Base-by-base conservation (phyloP, 108 stramenopile species). In the Conticribra guillardii region DNA sequence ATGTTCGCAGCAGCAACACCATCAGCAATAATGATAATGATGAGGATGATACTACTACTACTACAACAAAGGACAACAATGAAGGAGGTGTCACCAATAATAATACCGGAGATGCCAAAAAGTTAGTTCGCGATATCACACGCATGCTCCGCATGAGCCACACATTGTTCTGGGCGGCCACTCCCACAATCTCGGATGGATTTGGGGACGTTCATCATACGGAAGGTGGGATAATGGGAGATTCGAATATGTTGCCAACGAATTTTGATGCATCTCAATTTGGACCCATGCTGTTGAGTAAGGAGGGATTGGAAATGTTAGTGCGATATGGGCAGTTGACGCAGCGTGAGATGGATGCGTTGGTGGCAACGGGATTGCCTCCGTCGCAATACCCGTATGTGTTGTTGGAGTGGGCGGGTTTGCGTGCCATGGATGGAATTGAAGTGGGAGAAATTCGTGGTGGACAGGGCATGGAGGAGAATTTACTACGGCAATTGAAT, bases 101-200 rank as follows among this genome's bases (percentile, higher is more conserved):
- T 22, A 75, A 82, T 24, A 71, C 50, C 26, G 47, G 54, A 32
- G 67, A 74, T 48, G 83, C 83, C n/a, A 45, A 58, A 22, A 41
- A 60, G n/a, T 52, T 87, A n/a, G 84, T 87, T 22, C 30, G 60
- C 9, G 78, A 73, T 50, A 65, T 82, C 3, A 70, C 78, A 19
- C 74, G 86, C 22, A 50, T 84, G 34, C 52, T 84, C 0, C 73
- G 84, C 30, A 59, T 87, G 24, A 69, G 69, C 31, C 86, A 87
- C 56, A 87, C 86, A 26, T 72, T 84, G 56, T 87, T 87, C 45
- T 87, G 87, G 87, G 84, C 87, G 0, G 61, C 78, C 9, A 81
- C 76, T 28, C 83, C 84, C 0, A 87, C 87, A 0, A 27, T 34
- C 11, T 67, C 64, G 3, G 62, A 80, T 62, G 79, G 79, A 16